These are phyloP conservation scores for Aurinia saxatilis DNA, from an alignment of 345 rosid genomes.

Conservation along the genomic window DNA sequence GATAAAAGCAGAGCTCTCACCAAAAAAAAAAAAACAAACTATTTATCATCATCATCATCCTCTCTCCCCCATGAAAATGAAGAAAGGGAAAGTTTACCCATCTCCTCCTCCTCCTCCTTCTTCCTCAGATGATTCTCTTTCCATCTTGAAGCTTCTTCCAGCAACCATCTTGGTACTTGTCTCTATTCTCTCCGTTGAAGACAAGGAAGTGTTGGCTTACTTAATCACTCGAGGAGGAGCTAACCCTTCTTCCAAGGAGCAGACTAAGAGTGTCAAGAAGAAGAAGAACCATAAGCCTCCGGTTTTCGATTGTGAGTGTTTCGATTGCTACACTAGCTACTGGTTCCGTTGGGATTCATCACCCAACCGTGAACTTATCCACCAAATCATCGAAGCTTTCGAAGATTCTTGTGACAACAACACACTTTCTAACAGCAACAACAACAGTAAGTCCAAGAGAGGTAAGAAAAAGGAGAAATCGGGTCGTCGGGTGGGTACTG, in stretches of 20 bases:
- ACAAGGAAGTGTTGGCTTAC: constrained; percentile 87
- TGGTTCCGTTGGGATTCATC: constrained; percentile 95
- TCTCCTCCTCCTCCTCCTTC: constrained; percentile 40
- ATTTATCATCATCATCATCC: constrained; percentile 20
- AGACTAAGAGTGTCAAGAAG: no score
- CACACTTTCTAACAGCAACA: neutral
- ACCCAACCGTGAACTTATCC: constrained; percentile 72
- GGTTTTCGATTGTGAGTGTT: constrained; percentile 65
- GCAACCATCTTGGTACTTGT: constrained; percentile 62
- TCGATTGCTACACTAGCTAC: constrained; percentile 78
- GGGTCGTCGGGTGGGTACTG: constrained; percentile 21
- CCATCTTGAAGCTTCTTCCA: constrained; percentile 62
- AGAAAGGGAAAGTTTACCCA: constrained; percentile 84
- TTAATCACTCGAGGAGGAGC: constrained; percentile 51
- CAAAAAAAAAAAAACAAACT: neutral
- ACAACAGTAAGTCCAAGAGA: constrained; percentile 29
- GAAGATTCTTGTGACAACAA: neutral
- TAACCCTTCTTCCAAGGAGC: neutral
- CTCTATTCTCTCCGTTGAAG: constrained; percentile 56
- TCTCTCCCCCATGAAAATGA: constrained; percentile 51
- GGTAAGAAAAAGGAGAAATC: constrained; percentile 43
- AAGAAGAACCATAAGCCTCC: constrained; percentile 38
- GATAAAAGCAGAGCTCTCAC: neutral
- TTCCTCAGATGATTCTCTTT: constrained; percentile 35
- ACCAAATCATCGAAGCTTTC: constrained; percentile 70